phyloP scores from a whole-genome alignment of 1,139 yeast genomes.

The Saccharomyces hybrid region DNA sequence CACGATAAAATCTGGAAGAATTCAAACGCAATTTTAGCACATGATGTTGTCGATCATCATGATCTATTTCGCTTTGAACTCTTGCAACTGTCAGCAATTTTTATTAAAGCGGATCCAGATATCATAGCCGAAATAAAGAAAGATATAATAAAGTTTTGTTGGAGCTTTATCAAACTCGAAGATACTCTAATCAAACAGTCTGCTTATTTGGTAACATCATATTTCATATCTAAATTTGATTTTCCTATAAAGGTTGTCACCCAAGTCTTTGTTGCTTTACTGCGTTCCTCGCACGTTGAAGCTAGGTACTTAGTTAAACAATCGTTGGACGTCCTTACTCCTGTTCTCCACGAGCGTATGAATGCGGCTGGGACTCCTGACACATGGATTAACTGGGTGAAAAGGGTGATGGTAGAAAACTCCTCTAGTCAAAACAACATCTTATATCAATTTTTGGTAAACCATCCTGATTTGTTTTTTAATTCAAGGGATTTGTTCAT shows the following conservation, averaged over 20 bases:
- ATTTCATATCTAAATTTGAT: slow-evolving; percentile 81
- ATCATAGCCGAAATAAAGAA: slow-evolving; percentile 61
- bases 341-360: slow-evolving; percentile 72
- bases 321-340: slow-evolving; percentile 83
- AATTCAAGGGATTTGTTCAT: slow-evolving; percentile 84
- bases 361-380: slow-evolving; percentile 50
- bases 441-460: slow-evolving; percentile 82
- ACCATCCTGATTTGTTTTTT: slow-evolving; percentile 77
- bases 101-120: slow-evolving; percentile 63
- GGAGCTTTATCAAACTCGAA: slow-evolving; percentile 88
- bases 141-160: slow-evolving; percentile 85
- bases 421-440: slow-evolving; percentile 66
- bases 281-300: slow-evolving; percentile 81
- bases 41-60: slow-evolving; percentile 58
- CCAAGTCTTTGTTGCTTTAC: slow-evolving; percentile 83
- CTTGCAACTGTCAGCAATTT: slow-evolving; percentile 70
- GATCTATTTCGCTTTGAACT: slow-evolving; percentile 74
- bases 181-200: slow-evolving; percentile 88
- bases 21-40: slow-evolving; percentile 41
- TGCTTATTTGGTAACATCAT: slow-evolving; percentile 83
- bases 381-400: slow-evolving; percentile 93
- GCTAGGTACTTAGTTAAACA: slow-evolving; percentile 78
- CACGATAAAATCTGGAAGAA: slow-evolving; percentile 70
- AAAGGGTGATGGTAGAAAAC: slow-evolving; percentile 86
- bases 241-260: slow-evolving; percentile 85